Conservation (phyloP, 2,329 filamentous ascomycete genomes). For the Pseudogymnoascus sp. region DNA sequence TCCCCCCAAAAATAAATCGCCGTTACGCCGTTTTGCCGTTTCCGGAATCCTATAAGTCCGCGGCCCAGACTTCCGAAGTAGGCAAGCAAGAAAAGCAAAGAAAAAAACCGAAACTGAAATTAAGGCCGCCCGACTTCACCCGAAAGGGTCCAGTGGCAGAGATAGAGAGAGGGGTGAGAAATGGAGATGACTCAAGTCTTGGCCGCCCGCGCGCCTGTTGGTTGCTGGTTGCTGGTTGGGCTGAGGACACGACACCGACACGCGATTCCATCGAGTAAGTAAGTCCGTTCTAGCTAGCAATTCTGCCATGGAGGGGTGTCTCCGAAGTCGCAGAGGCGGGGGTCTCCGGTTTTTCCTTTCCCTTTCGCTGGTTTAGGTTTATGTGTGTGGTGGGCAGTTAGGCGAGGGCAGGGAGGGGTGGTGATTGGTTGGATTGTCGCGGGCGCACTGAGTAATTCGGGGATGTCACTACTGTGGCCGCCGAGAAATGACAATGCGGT, state of each 20-base stretch:
- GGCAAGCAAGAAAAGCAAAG: not conserved
- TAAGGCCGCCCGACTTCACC: not conserved
- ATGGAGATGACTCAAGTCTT: not conserved
- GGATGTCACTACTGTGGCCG: not conserved
- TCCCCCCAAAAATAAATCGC: not conserved
- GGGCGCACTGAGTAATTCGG: not conserved
- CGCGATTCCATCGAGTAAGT: not conserved
- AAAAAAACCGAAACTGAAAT: not conserved
- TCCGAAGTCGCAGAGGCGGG: not conserved
- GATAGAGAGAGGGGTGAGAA: not conserved
- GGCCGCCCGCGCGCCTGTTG: not conserved
- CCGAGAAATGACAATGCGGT: not conserved
- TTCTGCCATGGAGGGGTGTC: not conserved
- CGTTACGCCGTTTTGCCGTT: not conserved
- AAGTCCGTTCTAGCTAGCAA: not conserved
- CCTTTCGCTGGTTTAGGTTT: not conserved
- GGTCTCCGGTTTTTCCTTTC: not conserved
- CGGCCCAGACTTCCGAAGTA: not conserved
- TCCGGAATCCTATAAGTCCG: not conserved
- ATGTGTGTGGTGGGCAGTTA: not conserved
- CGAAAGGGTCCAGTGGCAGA: not conserved
- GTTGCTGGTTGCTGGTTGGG: not conserved
- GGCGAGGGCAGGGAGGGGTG: not conserved
- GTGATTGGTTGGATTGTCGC: not conserved
- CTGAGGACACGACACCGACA: not conserved